Conservation (phyloP, 1,139 yeast genomes). For the Hyphopichia wangnamkhiaoensis region DNA sequence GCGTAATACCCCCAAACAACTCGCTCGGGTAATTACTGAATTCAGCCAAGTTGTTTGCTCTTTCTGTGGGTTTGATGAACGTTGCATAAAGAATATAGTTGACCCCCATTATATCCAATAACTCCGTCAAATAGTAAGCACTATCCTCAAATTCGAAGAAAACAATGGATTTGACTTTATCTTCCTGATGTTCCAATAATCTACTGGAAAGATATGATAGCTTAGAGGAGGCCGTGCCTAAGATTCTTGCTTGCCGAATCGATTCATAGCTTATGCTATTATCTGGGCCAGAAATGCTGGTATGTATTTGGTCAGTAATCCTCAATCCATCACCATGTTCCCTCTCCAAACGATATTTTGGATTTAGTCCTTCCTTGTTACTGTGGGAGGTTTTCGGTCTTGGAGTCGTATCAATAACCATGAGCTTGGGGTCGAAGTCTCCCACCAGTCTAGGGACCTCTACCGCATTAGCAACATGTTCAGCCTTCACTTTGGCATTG, state of each 20-base stretch:
- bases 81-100: conserved; percentile 66
- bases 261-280: conserved; percentile 18
- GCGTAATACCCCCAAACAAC: conserved; percentile 46
- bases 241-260: conserved; percentile 36
- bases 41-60: conserved; percentile 54
- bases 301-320: conserved; percentile 18
- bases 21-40: conserved; percentile 44
- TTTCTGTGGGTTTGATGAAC: conserved; percentile 48
- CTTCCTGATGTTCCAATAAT: conserved; percentile 50
- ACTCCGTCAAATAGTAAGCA: conserved; percentile 66
- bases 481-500: conserved; percentile 14
- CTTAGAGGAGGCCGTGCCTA: conserved; percentile 65
- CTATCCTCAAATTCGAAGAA: conserved; percentile 73
- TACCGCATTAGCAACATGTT: conserved; percentile 13
- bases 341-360: conserved; percentile 12
- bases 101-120: conserved; percentile 61
- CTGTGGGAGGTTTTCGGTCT: conserved; percentile 2
- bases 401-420: conserved; percentile 2
- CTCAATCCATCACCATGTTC: conserved; percentile 21
- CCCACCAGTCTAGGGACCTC: conserved; percentile 12
- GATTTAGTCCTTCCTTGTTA: conserved; percentile 6
- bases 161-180: conserved; percentile 54
- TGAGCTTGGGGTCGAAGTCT: not conserved
- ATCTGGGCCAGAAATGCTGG: conserved; percentile 13
- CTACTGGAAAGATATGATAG: conserved; percentile 58